Conservation (phyloP, 2,329 filamentous ascomycete genomes). For the Pestalotiopsis sp. region DNA sequence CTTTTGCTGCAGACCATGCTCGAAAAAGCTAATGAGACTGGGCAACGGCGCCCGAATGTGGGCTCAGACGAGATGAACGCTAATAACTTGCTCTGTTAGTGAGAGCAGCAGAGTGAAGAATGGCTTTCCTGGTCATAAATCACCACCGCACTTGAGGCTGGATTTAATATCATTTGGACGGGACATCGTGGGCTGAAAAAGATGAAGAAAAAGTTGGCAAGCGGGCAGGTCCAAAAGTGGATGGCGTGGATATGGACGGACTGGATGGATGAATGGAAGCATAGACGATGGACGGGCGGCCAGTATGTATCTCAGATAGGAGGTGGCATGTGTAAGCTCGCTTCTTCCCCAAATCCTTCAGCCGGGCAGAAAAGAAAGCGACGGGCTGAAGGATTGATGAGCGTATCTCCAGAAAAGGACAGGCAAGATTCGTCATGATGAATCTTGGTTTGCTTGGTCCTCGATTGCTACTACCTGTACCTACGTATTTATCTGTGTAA, state of each 20-base stretch:
- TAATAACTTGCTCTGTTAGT: neutral
- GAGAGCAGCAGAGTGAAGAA: neutral
- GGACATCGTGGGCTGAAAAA: neutral
- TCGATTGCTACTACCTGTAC: too few species aligned
- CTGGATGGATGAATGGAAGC: neutral
- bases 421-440: neutral
- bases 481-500: too few species aligned
- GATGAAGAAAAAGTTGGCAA: neutral
- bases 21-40: constrained; percentile 2
- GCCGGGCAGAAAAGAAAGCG: neutral
- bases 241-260: neutral
- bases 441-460: neutral
- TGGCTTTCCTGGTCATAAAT: neutral
- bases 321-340: neutral
- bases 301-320: neutral
- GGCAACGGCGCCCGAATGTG: neutral
- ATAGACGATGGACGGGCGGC: neutral
- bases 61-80: neutral
- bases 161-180: neutral
- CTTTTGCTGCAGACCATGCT: neutral
- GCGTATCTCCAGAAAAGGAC: neutral
- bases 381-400: neutral
- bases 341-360: neutral
- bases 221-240: neutral
- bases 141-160: neutral